These are phyloP conservation scores for Eutypella sp. DNA, from an alignment of 2,329 filamentous ascomycete species.

Conservation along the genomic window DNA sequence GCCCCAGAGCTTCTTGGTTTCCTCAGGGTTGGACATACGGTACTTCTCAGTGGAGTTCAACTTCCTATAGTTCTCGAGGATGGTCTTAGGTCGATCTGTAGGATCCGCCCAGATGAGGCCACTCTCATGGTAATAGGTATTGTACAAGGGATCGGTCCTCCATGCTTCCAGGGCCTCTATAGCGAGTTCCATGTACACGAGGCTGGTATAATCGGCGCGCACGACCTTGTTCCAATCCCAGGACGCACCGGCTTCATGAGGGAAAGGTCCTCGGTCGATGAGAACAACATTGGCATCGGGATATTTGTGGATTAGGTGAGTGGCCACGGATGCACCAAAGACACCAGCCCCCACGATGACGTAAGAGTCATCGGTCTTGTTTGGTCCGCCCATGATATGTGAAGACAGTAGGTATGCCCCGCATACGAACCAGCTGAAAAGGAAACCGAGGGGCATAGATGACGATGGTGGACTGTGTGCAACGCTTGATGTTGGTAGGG, in stretches of 20 bases:
- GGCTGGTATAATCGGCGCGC: conserved; percentile 61
- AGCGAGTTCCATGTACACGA: conserved; percentile 56
- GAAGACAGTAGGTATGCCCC: too few species aligned
- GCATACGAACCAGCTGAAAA: too few species aligned
- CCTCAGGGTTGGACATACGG: neutral
- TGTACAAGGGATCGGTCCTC: conserved; percentile 35
- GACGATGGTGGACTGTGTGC: too few species aligned
- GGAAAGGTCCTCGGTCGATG: neutral
- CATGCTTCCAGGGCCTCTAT: conserved; percentile 59
- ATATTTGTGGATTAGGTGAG: neutral
- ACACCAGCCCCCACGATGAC: neutral
- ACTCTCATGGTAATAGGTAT: conserved; percentile 40
- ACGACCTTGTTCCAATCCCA: conserved; percentile 68
- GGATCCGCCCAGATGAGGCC: conserved; percentile 30
- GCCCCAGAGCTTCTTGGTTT: neutral
- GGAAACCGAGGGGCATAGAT: too few species aligned
- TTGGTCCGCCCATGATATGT: too few species aligned
- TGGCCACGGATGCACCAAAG: neutral
- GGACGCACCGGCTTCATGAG: conserved; percentile 46
- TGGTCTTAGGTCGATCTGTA: neutral
- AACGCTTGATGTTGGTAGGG: too few species aligned
- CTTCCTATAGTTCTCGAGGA: neutral
- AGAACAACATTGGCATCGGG: neutral
- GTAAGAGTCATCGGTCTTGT: too few species aligned
- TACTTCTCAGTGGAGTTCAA: neutral